phyloP scores from a whole-genome alignment of 2,329 filamentous ascomycete genomes.

The Fusarium cyanostomum region DNA sequence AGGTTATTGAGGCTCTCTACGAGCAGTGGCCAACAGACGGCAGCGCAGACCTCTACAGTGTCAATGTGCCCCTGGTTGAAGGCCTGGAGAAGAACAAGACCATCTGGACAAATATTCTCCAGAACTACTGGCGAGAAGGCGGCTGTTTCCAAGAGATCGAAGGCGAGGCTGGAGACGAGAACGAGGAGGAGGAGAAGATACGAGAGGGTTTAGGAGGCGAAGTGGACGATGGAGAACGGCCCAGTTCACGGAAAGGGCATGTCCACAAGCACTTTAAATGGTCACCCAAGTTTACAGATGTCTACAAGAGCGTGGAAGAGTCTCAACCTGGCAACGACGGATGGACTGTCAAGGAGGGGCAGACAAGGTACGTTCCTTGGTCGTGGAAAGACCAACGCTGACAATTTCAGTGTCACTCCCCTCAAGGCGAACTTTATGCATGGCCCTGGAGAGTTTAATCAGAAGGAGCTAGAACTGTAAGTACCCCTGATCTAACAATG shows the following conservation, averaged over 20 bases:
- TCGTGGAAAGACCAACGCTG: constrained; percentile 2
- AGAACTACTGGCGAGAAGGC: constrained; percentile 88
- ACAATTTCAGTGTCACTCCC: constrained; percentile 76
- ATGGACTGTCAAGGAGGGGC: constrained; percentile 88
- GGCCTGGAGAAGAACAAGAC: constrained; percentile 77
- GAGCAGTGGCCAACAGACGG: constrained; percentile 75
- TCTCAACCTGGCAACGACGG: constrained; percentile 87
- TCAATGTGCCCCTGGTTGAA: constrained; percentile 88
- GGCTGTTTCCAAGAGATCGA: constrained; percentile 88
- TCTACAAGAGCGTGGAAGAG: constrained; percentile 86
- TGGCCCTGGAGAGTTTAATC: constrained; percentile 66
- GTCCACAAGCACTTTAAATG: constrained; percentile 93
- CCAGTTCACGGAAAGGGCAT: constrained; percentile 57
- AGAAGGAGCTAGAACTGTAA: constrained; percentile 85
- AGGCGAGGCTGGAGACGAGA: constrained; percentile 69
- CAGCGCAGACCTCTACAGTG: constrained; percentile 83
- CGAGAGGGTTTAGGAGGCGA: constrained; percentile 69
- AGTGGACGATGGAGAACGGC: constrained; percentile 49
- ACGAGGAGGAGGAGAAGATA: constrained; percentile 77
- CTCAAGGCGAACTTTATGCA: constrained; percentile 94
- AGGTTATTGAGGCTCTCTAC: constrained; percentile 80
- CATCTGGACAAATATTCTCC: constrained; percentile 85
- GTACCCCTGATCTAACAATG: constrained; percentile 53
- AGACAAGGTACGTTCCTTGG: constrained; percentile 74
- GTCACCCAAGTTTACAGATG: constrained; percentile 87